Conservation (phyloP, 176 grass and related monocot genomes). For the Triticum urartu region DNA sequence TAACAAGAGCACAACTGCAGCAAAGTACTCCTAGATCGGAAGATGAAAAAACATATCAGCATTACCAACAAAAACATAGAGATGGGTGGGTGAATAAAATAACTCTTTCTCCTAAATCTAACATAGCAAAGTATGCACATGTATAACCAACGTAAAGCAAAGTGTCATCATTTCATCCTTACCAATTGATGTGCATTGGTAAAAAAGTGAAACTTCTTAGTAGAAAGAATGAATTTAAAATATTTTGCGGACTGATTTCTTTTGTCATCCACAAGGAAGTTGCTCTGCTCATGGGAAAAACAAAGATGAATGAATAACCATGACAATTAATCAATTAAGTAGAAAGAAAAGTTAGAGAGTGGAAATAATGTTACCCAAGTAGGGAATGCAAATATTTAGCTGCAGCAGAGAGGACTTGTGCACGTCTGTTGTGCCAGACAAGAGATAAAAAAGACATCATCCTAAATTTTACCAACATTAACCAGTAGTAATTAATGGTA, state of each 20-base stretch:
- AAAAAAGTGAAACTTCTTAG: too few relatives aligned
- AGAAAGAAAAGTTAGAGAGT: not conserved
- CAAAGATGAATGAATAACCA: conserved; percentile 18
- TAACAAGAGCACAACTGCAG: too few relatives aligned
- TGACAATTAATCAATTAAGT: not conserved
- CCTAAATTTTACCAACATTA: conserved; percentile 35
- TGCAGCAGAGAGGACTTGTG: conserved; percentile 66
- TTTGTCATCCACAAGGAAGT: not conserved
- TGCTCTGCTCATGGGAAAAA: conserved; percentile 6
- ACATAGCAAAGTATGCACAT: too few relatives aligned
- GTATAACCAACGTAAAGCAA: too few relatives aligned
- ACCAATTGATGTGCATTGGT: too few relatives aligned
- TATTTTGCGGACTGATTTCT: conserved; percentile 49
- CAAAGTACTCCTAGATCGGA: too few relatives aligned
- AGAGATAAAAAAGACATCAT: conserved; percentile 49
- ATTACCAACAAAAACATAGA: too few relatives aligned
- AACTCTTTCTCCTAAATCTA: too few relatives aligned
- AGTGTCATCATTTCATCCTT: too few relatives aligned
- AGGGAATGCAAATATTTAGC: conserved; percentile 68
- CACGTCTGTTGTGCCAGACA: conserved; percentile 64
- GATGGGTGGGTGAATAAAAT: too few relatives aligned
- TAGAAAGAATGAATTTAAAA: conserved; percentile 34
- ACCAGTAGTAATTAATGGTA: conserved; percentile 54
- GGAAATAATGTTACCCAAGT: conserved; percentile 37
- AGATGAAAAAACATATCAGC: too few relatives aligned